Base-by-base conservation (phyloP, 2,329 filamentous ascomycete genomes). In the Xylogone sp. region DNA sequence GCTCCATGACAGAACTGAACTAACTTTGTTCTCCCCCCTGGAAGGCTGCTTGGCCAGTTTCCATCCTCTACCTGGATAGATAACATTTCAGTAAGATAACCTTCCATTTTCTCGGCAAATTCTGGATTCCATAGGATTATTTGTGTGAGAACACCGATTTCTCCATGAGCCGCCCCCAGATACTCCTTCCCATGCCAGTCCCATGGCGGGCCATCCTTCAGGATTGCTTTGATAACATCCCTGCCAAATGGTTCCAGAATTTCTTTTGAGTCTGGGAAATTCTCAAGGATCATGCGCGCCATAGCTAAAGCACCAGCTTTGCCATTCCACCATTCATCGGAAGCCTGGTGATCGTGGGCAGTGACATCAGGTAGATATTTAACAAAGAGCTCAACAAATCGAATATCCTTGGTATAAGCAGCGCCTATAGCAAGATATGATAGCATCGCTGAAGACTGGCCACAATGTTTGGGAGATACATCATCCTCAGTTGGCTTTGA, bases 91-190 rank as follows among this genome's bases (percentile, higher is more conserved):
- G 73, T 71, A 3, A 89, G 63, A 19, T 79, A 73, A 3, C 68
- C 68, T 55, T 79, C 74, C 2, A 88, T 68, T 45, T 74, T 72
- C 1, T 73, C 65, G 1, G 83, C 82, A 55, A 79, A 74, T 4
- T 70, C 67, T 0, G 81, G 77, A 50, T 77, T 75, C 2, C 82
- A 82, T 39, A 81, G 70, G 1, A 87, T 75, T 13, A 88, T 70
- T 65, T 90, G 86, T n/a, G 81, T 83, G 51, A 90, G 75, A 64
- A 87, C 88, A 3, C 86, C 84, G 21, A 88, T 79, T 12, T 80
- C 76, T 7, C 87, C 87, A 61, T 90, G 84, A 0, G 78, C 81
- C 4, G 85, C 82, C 1, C 86, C 87, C 31, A 87, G 71, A 60
- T 87, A 87, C 18, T 70, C 63, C 58, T 81, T 81, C 13, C 77